phyloP scores from a whole-genome alignment of 805 yeast genomes.

The Myxozyma sirexii region DNA sequence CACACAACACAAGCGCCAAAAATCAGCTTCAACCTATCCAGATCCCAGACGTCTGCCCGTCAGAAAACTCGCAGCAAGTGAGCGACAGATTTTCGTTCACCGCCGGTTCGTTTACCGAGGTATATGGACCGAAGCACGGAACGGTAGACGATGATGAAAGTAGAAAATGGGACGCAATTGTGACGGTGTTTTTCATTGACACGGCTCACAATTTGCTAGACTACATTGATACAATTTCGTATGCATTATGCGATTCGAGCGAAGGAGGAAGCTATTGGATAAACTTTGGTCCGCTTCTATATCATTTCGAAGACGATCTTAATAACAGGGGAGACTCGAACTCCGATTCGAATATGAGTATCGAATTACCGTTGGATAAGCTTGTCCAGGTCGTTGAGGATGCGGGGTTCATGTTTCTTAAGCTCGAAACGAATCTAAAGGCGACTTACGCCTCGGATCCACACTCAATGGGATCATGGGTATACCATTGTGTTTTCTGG shows the following conservation, averaged over 20 bases:
- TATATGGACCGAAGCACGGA: constrained; percentile 41
- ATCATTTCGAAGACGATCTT: constrained; percentile 58
- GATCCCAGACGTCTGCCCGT: constrained; percentile 45
- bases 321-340: not conserved
- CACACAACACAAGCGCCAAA: constrained; percentile 55
- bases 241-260: constrained; percentile 39
- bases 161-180: constrained; percentile 46
- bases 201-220: constrained; percentile 86
- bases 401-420: constrained; percentile 63
- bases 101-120: constrained; percentile 67
- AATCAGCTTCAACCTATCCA: constrained; percentile 55
- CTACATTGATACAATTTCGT: constrained; percentile 67
- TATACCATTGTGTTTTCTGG: constrained; percentile 64
- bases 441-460: constrained; percentile 56
- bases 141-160: not conserved
- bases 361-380: constrained; percentile 71
- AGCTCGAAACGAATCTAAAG: constrained; percentile 42
- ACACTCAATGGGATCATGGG: constrained; percentile 54
- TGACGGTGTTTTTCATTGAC: constrained; percentile 75
- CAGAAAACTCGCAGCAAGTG: not conserved
- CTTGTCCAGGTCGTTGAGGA: constrained; percentile 52
- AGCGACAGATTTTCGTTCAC: constrained; percentile 29
- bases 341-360: constrained; percentile 55
- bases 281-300: constrained; percentile 88
- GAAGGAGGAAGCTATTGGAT: constrained; percentile 65